phyloP scores from a whole-genome alignment of 2,329 filamentous ascomycete genomes.

The Rachicladosporium sp. region DNA sequence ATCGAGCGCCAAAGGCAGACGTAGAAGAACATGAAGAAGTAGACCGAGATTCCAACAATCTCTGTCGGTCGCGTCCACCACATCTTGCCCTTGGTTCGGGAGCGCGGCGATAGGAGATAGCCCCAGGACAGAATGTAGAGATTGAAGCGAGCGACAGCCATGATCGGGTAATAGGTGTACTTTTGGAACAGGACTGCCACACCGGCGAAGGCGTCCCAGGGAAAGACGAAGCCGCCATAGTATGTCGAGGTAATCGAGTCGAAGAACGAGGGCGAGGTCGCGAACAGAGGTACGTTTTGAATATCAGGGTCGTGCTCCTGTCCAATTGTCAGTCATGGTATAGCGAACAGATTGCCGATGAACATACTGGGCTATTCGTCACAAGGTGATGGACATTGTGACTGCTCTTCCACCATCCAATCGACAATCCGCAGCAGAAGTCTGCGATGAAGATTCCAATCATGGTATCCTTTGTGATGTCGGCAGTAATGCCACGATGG shows the following conservation, averaged over 20 bases:
- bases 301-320: constrained; percentile 30
- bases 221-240: constrained; percentile 62
- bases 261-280: constrained; percentile 71
- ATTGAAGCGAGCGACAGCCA: constrained; percentile 75
- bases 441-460: constrained; percentile 53
- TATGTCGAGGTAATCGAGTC: constrained; percentile 63
- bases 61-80: constrained; percentile 77
- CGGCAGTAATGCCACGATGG: constrained; percentile 49
- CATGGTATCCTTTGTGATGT: constrained; percentile 45
- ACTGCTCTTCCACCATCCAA: constrained; percentile 59
- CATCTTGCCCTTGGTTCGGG: constrained; percentile 61
- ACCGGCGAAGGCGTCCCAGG: constrained; percentile 62
- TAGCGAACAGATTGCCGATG: background rate
- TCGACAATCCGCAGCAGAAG: constrained; percentile 52
- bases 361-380: constrained; percentile 45
- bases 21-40: constrained; percentile 83
- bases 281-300: constrained; percentile 69
- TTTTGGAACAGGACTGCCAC: constrained; percentile 61
- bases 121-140: constrained; percentile 72
- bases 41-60: constrained; percentile 60
- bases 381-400: constrained; percentile 58
- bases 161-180: constrained; percentile 71
- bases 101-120: constrained; percentile 57
- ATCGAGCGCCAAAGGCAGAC: constrained; percentile 62
- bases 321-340: background rate